These are phyloP conservation scores for Clonostachys solani DNA, from an alignment of 2,329 filamentous ascomycete species.

Conservation along the genomic window DNA sequence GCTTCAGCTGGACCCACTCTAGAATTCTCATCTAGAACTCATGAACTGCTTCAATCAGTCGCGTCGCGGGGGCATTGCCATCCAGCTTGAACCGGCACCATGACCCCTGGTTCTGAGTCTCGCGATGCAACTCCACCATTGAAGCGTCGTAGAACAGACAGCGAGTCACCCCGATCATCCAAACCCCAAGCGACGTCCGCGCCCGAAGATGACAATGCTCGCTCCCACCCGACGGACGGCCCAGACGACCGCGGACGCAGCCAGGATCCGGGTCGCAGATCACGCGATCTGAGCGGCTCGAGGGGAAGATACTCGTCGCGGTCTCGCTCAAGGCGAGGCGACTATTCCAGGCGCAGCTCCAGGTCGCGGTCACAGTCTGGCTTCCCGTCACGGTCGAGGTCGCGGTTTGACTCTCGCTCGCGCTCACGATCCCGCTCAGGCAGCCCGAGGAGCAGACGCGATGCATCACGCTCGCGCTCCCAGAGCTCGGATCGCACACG, in stretches of 20 bases:
- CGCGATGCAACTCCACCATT: slow-evolving; percentile 14
- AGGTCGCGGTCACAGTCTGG: slow-evolving; percentile 21
- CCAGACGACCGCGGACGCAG: not conserved
- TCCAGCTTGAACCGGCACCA: slow-evolving; percentile 5
- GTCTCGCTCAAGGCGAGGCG: slow-evolving; percentile 24
- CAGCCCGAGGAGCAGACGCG: slow-evolving; percentile 3
- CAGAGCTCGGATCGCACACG: slow-evolving; percentile 17
- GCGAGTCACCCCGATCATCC: slow-evolving; percentile 14
- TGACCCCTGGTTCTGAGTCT: slow-evolving; percentile 20
- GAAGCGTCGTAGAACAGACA: slow-evolving; percentile 25
- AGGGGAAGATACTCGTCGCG: slow-evolving; percentile 20
- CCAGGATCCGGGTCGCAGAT: not conserved
- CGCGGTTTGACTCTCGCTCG: slow-evolving; percentile 23
- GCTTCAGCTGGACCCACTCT: too few species aligned
- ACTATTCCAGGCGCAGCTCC: slow-evolving; percentile 13
- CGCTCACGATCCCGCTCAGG: slow-evolving; percentile 4
- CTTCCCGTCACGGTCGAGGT: slow-evolving; percentile 20
- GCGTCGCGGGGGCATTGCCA: too few species aligned
- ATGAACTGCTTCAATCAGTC: too few species aligned
- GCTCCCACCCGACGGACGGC: not conserved
- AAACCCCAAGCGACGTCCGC: not conserved
- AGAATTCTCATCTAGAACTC: too few species aligned
- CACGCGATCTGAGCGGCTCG: slow-evolving; percentile 11
- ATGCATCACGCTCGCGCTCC: slow-evolving; percentile 21
- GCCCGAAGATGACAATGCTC: too few species aligned